Conservation (phyloP, 2,329 filamentous ascomycete species). For the Thielaviopsis ethacetica region DNA sequence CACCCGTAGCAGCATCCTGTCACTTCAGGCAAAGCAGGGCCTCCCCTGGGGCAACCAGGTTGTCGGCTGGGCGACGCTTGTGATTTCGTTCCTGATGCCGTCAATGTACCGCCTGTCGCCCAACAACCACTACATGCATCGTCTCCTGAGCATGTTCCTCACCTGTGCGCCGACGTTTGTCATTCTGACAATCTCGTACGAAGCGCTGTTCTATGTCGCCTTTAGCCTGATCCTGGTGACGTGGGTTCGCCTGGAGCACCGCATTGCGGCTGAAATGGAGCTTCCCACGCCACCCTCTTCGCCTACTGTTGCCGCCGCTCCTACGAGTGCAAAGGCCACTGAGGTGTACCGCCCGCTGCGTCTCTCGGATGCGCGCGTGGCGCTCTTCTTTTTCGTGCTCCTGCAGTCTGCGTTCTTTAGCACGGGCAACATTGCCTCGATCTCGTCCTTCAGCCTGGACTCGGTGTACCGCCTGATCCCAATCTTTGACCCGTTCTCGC, state of each 20-base stretch:
- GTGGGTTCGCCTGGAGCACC: conserved; percentile 87
- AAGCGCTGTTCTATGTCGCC: conserved; percentile 86
- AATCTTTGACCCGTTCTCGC: conserved; percentile 84
- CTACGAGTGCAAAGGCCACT: not conserved
- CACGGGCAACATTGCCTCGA: conserved; percentile 86
- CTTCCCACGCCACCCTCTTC: not conserved
- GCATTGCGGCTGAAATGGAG: conserved; percentile 15
- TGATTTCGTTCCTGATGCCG: conserved; percentile 61
- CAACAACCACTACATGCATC: conserved; percentile 78
- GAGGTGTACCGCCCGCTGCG: conserved; percentile 48
- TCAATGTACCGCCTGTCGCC: conserved; percentile 66
- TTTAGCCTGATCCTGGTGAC: conserved; percentile 69
- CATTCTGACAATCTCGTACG: conserved; percentile 92
- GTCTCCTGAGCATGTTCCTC: conserved; percentile 75
- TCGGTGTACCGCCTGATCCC: conserved; percentile 77
- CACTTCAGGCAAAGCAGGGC: conserved; percentile 69
- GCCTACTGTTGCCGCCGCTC: not conserved
- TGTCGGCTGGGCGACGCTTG: conserved; percentile 67
- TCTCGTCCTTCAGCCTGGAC: conserved; percentile 87
- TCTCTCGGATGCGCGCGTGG: conserved; percentile 71
- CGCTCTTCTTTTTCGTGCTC: conserved; percentile 88
- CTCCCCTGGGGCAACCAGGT: conserved; percentile 77
- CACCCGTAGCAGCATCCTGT: conserved; percentile 71
- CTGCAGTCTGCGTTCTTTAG: conserved; percentile 94
- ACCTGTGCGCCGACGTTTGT: conserved; percentile 88